Percentiles rank a stretch among this genome's conserved stretches.
phyloP scores from a whole-genome alignment of 2,329 filamentous ascomycete species.

The Phaeosphaeria sp. region DNA sequence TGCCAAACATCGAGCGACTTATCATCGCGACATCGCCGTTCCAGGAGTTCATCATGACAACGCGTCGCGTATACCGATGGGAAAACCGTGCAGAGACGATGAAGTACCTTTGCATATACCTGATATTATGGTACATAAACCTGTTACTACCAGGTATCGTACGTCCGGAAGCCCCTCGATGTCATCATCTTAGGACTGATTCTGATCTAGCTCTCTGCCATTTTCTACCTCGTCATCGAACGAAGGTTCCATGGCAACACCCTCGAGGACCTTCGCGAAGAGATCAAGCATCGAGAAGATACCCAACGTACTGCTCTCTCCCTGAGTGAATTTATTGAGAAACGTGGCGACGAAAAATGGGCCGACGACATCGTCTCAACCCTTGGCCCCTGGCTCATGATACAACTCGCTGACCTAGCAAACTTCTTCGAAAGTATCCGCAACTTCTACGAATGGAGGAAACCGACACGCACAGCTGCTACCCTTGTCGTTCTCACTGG shows the following conservation, averaged over 20 bases:
- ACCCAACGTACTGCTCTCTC: conserved; percentile 35
- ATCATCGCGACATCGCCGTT: conserved; percentile 47
- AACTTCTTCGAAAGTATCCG: conserved; percentile 44
- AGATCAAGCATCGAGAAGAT: conserved; percentile 43
- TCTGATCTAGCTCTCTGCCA: conserved; percentile 21
- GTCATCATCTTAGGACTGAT: background rate
- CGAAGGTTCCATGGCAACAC: conserved; percentile 27
- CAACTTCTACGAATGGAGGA: conserved; percentile 50
- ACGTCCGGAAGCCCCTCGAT: too few relatives aligned
- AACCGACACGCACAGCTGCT: conserved; percentile 33
- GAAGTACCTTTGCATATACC: conserved; percentile 37
- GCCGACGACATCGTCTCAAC: conserved; percentile 33
- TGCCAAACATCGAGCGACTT: conserved; percentile 46
- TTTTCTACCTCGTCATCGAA: conserved; percentile 31
- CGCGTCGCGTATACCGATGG: conserved; percentile 47
- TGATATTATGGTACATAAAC: conserved; percentile 32
- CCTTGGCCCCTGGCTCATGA: conserved; percentile 43
- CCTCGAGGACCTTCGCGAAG: conserved; percentile 33
- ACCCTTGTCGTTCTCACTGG: conserved; percentile 31
- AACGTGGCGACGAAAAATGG: conserved; percentile 47
- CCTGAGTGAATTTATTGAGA: conserved; percentile 46
- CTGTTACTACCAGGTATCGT: conserved; percentile 36
- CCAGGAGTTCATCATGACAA: conserved; percentile 44
- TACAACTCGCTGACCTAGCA: conserved; percentile 44
- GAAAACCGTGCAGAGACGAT: conserved; percentile 38